phyloP scores from a whole-genome alignment of 805 yeast species.

The Spencermartinsiella europaea region DNA sequence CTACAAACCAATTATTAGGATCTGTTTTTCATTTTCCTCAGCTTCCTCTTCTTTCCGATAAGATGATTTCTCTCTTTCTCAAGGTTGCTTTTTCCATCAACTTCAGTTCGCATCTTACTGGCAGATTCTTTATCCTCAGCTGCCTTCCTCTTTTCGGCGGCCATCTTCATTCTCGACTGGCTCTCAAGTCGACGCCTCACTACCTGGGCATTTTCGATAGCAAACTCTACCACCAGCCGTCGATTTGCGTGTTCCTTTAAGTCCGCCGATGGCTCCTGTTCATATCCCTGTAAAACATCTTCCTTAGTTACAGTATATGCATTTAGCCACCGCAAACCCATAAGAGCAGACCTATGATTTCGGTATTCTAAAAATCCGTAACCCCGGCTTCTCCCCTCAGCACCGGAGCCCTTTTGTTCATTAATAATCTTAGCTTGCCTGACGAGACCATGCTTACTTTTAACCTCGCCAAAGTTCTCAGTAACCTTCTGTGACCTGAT shows the following conservation, averaged over 20 bases:
- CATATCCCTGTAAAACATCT: constrained; percentile 45
- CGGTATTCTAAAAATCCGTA: constrained; percentile 92
- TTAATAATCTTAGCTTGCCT: constrained; percentile 88
- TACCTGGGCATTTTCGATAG: constrained; percentile 91
- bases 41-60: constrained; percentile 33
- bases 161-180: constrained; percentile 21
- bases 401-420: constrained; percentile 87
- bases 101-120: constrained; percentile 5
- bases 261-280: constrained; percentile 20
- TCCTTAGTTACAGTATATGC: constrained; percentile 75
- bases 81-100: constrained; percentile 6
- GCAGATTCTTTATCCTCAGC: constrained; percentile 17
- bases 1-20: too few species aligned
- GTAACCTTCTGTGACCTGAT: constrained; percentile 63
- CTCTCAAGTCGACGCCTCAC: constrained; percentile 79
- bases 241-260: constrained; percentile 45
- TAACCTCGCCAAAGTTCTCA: constrained; percentile 37
- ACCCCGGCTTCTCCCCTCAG: constrained; percentile 88
- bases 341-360: constrained; percentile 87
- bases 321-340: constrained; percentile 96
- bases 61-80: constrained; percentile 22
- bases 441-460: constrained; percentile 82
- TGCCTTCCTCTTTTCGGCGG: constrained; percentile 21
- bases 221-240: constrained; percentile 88
- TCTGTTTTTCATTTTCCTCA: constrained; percentile 20